Base-by-base conservation (phyloP, 2,329 filamentous ascomycete species). In the Phialemonium atrogriseum region DNA sequence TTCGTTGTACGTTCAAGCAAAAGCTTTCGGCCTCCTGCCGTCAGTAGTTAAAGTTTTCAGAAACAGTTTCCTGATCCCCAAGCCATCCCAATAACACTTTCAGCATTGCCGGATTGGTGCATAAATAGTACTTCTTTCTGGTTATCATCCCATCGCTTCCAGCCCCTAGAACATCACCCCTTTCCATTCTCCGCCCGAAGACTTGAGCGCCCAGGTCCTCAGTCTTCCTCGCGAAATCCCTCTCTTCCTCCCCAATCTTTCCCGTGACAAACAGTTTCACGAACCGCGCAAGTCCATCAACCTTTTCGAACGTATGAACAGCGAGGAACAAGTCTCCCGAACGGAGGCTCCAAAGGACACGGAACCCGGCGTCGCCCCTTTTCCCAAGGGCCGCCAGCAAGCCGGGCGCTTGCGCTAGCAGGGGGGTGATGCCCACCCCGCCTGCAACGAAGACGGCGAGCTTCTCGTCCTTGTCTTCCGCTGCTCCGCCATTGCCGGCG, bases 391-490 rank as follows among this genome's bases (percentile, higher is more conserved):
- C 24, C 5, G 28, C 24, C 14, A 85, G 49, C 5, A 68, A 54
- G 1, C 58, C 60, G 0, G 48, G 47, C n/a, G 77, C 65, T 44
- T 85, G 81, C 1, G 77, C 75, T n/a, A 93, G 60, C 4, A 91
- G 45, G 2, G 86, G 86, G 17, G 86, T 94, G 38, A 93, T 84
- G 0, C 86, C 86, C 6, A 94, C 82, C 4, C 86, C 86, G 0
- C 74, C 84, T 5, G 84, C 84, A 4, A 93, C 55, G 42, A 88
- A 91, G 1, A 75, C 56, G 2, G 59, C 55, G 13, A 30, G n/a
- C 20, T 58, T 41, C 13, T 44, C 47, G 7, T 15, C 22, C 19
- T 55, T 48, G 11, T 45, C 44, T n/a, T n/a, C n/a, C n/a, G n/a
- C n/a, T n/a, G n/a, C n/a, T n/a, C n/a, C n/a, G 3, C 64, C 60